Base-by-base conservation (phyloP, 2,329 filamentous ascomycete species). In the Claviceps fusiformis region DNA sequence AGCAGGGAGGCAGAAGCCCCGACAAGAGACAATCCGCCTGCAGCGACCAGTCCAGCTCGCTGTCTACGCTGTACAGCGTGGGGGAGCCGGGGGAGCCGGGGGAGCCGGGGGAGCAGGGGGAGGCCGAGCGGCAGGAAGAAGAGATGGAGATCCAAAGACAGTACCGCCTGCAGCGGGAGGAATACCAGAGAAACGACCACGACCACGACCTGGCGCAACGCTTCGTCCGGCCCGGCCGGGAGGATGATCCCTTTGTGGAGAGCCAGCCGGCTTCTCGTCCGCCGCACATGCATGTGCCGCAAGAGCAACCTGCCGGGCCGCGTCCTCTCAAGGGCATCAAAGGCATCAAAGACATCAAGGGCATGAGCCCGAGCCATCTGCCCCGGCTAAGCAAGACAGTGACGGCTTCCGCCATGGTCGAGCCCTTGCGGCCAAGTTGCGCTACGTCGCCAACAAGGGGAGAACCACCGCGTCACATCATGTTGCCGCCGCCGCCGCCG, bases 31-130 rank as follows among this genome's bases (percentile, higher is more conserved):
- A 53, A 5, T 75, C 73, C 0, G 55, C 63, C 4, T 67, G 71
- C 4, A 79, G 75, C 58, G 70, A 75, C 9, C 66, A 71, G 15
- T 80, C 77, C 0, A 80, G 77, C 44, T 74, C 76, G 2, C 67
- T 82, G 5, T 82, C 79, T 4, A 82, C 79, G 0, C 63, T 82
- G 5, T 80, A 80, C 58, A 81, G 78, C 56, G 75, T 75, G 50
- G 76, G 78, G 35, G 77, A 79, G 54, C 67, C 69, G 19, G 19
- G 19, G 19, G 77, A 79, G 54, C 67, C 69, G 19, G 19, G 19
- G 19, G 19, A 19, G 19, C 19, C 19, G 19, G 19, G 19, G 19
- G 19, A 19, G 19, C 19, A 19, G 19, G 19, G 19, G 19, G 19
- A 19, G 19, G 19, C 19, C 1, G 71, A 74, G 9, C 70, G 73